These are phyloP conservation scores for Rosa persica DNA, from an alignment of 306 rosid genomes.

Conservation along the genomic window DNA sequence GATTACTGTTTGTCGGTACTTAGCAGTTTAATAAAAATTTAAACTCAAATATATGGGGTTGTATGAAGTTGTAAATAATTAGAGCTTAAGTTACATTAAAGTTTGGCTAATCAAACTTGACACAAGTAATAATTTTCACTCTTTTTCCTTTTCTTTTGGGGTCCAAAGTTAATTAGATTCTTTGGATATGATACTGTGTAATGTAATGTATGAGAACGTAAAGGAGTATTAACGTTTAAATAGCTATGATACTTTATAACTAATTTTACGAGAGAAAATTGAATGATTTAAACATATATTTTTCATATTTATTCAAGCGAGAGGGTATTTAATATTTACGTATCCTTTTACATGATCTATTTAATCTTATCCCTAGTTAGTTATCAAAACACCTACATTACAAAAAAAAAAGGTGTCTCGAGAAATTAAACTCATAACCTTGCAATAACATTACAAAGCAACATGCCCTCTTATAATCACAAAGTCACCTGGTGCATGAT, in stretches of 20 bases:
- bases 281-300: not conserved
- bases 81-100: not conserved
- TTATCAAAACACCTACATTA: not conserved
- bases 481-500: not conserved
- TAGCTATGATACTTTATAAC: too few species aligned
- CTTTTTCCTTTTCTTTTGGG: not conserved
- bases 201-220: not conserved
- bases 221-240: too few species aligned
- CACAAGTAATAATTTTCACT: slow-evolving; percentile 2
- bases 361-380: too few species aligned
- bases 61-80: slow-evolving; percentile 10
- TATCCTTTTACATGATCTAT: not conserved
- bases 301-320: not conserved
- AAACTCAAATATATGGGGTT: not conserved
- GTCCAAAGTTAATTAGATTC: not conserved
- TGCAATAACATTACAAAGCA: not conserved
- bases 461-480: too few species aligned
- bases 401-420: too few species aligned
- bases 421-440: too few species aligned
- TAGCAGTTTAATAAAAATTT: not conserved
- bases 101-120: slow-evolving; percentile 22
- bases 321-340: too few species aligned
- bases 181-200: not conserved
- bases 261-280: not conserved
- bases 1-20: slow-evolving; percentile 19